These are phyloP conservation scores for Schizophyllum amplum DNA, from an alignment of 1,284 basidiomycete species.

Conservation along the genomic window DNA sequence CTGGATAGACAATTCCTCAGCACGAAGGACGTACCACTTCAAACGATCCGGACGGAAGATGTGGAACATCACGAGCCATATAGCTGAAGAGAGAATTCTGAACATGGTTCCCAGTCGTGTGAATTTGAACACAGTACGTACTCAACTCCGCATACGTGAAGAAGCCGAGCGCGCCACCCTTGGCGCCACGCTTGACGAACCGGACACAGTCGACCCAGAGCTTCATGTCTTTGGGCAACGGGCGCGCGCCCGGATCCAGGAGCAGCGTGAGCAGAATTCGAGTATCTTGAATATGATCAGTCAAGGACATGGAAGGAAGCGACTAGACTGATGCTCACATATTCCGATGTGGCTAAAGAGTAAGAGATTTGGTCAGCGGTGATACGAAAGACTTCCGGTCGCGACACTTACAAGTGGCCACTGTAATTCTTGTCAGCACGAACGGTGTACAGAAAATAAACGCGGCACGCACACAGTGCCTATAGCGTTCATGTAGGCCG, in stretches of 20 bases:
- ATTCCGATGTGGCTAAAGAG: conserved; percentile 40
- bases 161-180: conserved; percentile 49
- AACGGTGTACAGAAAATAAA: not conserved
- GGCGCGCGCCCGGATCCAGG: conserved; percentile 44
- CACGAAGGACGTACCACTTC: conserved; percentile 27
- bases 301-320: not conserved
- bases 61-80: conserved; percentile 44
- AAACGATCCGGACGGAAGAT: conserved; percentile 36
- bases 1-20: not conserved
- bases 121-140: conserved; percentile 21
- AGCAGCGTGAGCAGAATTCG: conserved; percentile 52
- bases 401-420: conserved; percentile 31
- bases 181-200: conserved; percentile 47
- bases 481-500: conserved; percentile 46
- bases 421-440: conserved; percentile 12
- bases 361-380: not conserved
- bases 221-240: conserved; percentile 48
- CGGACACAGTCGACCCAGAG: conserved; percentile 56
- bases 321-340: conserved; percentile 21
- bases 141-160: conserved; percentile 60
- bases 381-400: not conserved
- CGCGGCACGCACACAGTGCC: conserved; percentile 27
- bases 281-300: conserved; percentile 29
- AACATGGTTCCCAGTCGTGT: not conserved
- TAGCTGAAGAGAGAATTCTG: conserved; percentile 21